These are phyloP conservation scores for Colletotrichum eleusines DNA, from an alignment of 2,329 filamentous ascomycete genomes.

Conservation along the genomic window DNA sequence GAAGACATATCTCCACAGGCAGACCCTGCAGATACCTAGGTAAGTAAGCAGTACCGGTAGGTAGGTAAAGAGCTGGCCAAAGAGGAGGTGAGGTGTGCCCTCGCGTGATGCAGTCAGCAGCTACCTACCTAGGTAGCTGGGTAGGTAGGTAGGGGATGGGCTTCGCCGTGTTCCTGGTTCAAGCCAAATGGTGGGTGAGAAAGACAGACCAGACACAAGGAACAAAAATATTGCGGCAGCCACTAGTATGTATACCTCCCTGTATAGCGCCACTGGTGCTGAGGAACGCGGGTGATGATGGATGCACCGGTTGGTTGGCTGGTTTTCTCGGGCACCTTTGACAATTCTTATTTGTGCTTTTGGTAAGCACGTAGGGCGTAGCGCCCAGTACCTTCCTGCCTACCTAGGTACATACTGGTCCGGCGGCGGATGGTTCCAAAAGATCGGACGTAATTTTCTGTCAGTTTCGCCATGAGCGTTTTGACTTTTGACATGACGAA, in stretches of 20 bases:
- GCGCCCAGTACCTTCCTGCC: too few species aligned
- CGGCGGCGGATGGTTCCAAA: too few species aligned
- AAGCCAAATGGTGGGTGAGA: background rate
- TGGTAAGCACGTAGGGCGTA: too few species aligned
- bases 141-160: background rate
- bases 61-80: background rate
- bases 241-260: too few species aligned
- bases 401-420: too few species aligned
- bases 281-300: background rate
- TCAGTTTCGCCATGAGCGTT: too few species aligned
- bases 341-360: background rate
- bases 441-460: too few species aligned
- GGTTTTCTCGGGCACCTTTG: too few species aligned
- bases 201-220: background rate
- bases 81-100: background rate
- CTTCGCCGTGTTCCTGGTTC: background rate
- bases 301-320: too few species aligned
- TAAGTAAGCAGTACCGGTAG: too few species aligned
- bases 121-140: background rate
- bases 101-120: slow-evolving; percentile 25
- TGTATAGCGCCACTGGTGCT: background rate
- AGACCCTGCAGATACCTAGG: background rate
- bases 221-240: too few species aligned
- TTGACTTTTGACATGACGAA: too few species aligned
- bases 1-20: slow-evolving; percentile 13